phyloP scores from a whole-genome alignment of 169 alveolate genomes.

The Plasmodium fragile region DNA sequence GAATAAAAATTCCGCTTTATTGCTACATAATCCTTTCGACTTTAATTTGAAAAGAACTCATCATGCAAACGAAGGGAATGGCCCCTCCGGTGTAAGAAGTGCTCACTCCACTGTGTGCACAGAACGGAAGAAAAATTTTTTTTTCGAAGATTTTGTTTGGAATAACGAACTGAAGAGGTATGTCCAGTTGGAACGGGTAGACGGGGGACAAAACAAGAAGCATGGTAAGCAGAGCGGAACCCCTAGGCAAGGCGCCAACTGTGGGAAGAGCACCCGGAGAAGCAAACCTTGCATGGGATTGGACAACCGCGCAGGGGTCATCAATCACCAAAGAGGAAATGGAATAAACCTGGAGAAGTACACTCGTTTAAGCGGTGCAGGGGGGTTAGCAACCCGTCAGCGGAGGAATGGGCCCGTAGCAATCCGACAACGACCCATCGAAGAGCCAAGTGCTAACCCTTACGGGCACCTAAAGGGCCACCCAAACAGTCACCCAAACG shows the following conservation, averaged over 20 bases:
- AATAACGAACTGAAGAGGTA: slow-evolving; percentile 39
- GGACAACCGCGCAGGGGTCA: background rate
- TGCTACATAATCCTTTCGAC: slow-evolving; percentile 55
- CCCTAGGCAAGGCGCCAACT: background rate
- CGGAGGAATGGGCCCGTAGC: background rate
- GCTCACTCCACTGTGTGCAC: background rate
- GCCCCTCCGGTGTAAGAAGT: background rate
- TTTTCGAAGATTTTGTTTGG: slow-evolving; percentile 59
- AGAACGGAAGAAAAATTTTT: background rate
- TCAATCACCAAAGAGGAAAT: background rate
- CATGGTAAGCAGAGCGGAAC: background rate
- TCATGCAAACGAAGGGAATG: background rate
- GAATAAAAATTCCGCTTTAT: slow-evolving; percentile 1
- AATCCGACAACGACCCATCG: background rate
- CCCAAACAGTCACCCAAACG: background rate
- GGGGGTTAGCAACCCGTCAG: background rate
- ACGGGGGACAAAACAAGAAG: background rate
- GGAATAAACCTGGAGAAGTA: background rate
- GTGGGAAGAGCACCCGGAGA: background rate
- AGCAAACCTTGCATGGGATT: background rate
- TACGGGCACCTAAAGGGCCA: background rate
- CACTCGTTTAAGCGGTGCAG: background rate
- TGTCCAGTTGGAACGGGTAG: background rate
- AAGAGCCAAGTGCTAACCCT: background rate
- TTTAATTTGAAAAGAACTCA: slow-evolving; percentile 10